Conservation (phyloP, 2,329 filamentous ascomycete species). For the Zelopaecilomyces penicillatus region DNA sequence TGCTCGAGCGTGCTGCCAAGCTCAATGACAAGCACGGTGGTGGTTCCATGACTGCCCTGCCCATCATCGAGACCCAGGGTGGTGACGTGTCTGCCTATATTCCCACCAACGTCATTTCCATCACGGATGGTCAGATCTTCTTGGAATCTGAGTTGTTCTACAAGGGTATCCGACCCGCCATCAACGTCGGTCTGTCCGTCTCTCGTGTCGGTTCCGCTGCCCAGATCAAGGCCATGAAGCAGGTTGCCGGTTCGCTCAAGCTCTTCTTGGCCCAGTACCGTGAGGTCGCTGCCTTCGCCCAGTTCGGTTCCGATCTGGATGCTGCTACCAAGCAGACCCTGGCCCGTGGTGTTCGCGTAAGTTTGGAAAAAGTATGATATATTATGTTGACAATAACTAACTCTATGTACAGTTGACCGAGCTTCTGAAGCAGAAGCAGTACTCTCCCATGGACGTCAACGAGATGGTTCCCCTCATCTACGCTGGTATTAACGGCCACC, state of each 20-base stretch:
- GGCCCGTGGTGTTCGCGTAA: conserved; percentile 92
- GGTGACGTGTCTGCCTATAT: conserved; percentile 99
- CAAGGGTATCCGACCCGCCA: conserved; percentile 99
- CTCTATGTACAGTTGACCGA: conserved; percentile 60
- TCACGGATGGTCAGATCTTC: conserved; percentile 99
- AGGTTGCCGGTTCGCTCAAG: conserved; percentile 98
- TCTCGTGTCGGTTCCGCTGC: conserved; percentile 99
- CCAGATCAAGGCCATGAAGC: conserved; percentile 99
- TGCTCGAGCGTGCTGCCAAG: conserved; percentile 98
- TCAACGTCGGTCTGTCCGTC: conserved; percentile 99
- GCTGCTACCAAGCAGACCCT: conserved; percentile 98
- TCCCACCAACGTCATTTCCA: conserved; percentile 99
- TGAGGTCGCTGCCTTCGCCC: conserved; percentile 98
- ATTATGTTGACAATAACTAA: background rate
- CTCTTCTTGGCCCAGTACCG: conserved; percentile 99
- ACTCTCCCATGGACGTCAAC: conserved; percentile 95
- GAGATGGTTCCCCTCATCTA: conserved; percentile 99
- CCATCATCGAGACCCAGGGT: conserved; percentile 98
- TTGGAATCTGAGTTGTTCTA: conserved; percentile 98
- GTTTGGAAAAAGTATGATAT: conserved; percentile 22
- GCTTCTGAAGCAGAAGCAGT: conserved; percentile 99
- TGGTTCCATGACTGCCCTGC: conserved; percentile 94
- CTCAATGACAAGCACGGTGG: conserved; percentile 92
- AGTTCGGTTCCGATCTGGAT: conserved; percentile 99
- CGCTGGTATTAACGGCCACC: conserved; percentile 95